Base-by-base conservation (phyloP, 495 filamentous ascomycete species). In the Darksidea phi region DNA sequence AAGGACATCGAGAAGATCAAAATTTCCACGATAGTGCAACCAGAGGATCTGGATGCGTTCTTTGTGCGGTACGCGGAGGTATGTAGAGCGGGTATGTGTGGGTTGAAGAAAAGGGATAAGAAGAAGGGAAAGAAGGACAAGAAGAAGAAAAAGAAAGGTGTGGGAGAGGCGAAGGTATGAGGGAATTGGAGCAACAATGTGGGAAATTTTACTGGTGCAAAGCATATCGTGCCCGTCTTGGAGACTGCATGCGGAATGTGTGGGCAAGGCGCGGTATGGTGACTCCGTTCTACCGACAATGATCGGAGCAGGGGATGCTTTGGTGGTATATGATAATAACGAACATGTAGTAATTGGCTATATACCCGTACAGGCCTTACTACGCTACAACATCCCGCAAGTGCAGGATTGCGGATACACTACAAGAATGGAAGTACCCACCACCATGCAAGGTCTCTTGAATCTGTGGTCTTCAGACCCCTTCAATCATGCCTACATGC, bases 101-200 rank as follows among this genome's bases (percentile, higher is more conserved):
- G 80, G 18, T 67, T 98, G 78, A 97, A 96, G 88, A 96, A 95
- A 77, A 77, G 93, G 54, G 91, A 97, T 79, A 80, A 90, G 66
- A 90, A 83, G 61, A 90, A 86, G 77, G 79, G 81, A 70, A 96
- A 92, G 79, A 85, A 84, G 59, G 70, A 72, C 15, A 89, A 88
- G 76, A 79, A 79, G 50, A 84, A 84, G 78, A 84, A 84, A 55
- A 90, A 88, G 82, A 88, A 83, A 73, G 58, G 2, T 38, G 89
- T 84, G 77, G 77, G 70, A 54, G 84, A 82, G 76, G 85, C 84
- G 68, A 78, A 80, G 68, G 73, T 72, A 57, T 81, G 75, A 71
- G 42, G 48, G 15, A 2, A 38, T 43, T n/a, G 5, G 28, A 32
- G 28, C 3, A 32, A 10, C 28, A 32, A 32, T 10, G 10, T 32